A percentile compares a stretch with the other conserved stretches of the same genome.
These are phyloP conservation scores for Allium cepa DNA, from an alignment of 106 monocot species.

Conservation along the genomic window DNA sequence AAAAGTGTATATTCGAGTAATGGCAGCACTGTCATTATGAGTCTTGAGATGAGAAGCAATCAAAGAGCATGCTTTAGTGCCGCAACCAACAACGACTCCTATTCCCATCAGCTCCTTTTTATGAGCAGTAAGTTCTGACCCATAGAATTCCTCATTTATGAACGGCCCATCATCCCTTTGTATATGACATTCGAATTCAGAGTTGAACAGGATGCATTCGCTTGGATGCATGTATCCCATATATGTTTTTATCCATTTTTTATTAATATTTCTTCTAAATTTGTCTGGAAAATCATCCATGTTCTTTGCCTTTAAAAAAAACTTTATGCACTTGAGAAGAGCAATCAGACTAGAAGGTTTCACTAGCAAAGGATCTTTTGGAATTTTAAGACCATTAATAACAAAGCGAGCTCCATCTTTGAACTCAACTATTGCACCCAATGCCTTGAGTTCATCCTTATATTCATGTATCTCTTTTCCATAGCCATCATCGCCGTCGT, in stretches of 20 bases:
- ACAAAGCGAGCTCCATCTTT: constrained; percentile 33
- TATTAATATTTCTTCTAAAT: constrained; percentile 15
- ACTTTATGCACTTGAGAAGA: constrained; percentile 31
- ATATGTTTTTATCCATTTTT: constrained; percentile 38
- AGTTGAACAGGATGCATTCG: constrained; percentile 4
- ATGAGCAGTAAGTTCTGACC: neutral
- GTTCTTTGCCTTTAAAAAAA: constrained; percentile 1
- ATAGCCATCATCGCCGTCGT: constrained; percentile 9
- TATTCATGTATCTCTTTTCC: constrained; percentile 29
- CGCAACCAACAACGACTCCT: neutral
- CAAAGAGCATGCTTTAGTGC: constrained; percentile 3
- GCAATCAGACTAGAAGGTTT: constrained; percentile 15
- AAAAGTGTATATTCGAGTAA: constrained; percentile 6
- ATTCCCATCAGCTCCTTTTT: neutral
- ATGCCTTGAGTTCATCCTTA: constrained; percentile 32
- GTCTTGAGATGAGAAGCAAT: constrained; percentile 9
- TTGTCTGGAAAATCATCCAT: constrained; percentile 4
- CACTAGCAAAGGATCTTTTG: constrained; percentile 16
- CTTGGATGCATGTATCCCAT: constrained; percentile 6
- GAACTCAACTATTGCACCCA: constrained; percentile 19
- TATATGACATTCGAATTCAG: neutral
- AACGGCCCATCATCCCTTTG: constrained; percentile 13
- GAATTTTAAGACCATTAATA: constrained; percentile 21
- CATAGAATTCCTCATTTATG: constrained; percentile 8
- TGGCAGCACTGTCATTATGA: neutral